These are phyloP conservation scores for Pulveroboletus sp. DNA, from an alignment of 768 basidiomycete genomes.

Conservation along the genomic window DNA sequence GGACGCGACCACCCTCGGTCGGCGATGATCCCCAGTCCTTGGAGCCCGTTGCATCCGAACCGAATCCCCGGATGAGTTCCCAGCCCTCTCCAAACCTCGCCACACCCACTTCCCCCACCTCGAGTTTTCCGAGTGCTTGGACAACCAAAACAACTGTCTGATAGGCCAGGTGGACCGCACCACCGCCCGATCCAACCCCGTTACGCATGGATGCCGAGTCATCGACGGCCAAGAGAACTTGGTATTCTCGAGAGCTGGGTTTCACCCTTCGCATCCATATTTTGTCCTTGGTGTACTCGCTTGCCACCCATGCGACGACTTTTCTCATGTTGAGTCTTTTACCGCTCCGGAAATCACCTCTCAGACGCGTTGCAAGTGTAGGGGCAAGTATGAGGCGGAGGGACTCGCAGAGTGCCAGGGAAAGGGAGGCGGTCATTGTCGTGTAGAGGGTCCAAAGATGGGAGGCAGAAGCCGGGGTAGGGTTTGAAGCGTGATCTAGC, in stretches of 20 bases:
- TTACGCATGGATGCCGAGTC: slow-evolving; percentile 90
- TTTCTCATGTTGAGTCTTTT: slow-evolving; percentile 99
- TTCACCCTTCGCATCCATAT: slow-evolving; percentile 96
- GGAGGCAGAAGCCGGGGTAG: slow-evolving; percentile 40
- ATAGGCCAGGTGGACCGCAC: slow-evolving; percentile 80
- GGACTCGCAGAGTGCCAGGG: slow-evolving; percentile 92
- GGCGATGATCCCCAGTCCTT: slow-evolving; percentile 37
- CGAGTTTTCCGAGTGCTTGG: slow-evolving; percentile 86
- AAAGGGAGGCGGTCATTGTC: slow-evolving; percentile 85
- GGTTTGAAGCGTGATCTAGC: slow-evolving; percentile 17
- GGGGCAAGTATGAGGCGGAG: slow-evolving; percentile 95
- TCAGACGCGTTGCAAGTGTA: slow-evolving; percentile 87
- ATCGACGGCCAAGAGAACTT: slow-evolving; percentile 90
- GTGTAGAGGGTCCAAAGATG: slow-evolving; percentile 92
- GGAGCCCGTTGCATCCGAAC: slow-evolving; percentile 77
- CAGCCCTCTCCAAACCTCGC: slow-evolving; percentile 87
- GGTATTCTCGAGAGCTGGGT: slow-evolving; percentile 93
- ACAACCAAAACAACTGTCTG: slow-evolving; percentile 91
- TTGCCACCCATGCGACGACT: slow-evolving; percentile 96
- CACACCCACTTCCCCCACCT: slow-evolving; percentile 92
- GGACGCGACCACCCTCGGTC: slow-evolving; percentile 41
- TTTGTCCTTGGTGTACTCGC: slow-evolving; percentile 99
- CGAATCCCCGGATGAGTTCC: slow-evolving; percentile 88
- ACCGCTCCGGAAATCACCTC: slow-evolving; percentile 96
- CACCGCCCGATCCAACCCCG: slow-evolving; percentile 9